Evolutionary conservation across 306 rosid genomes (phyloP), one percentile per base, ranked within the genome.

Genomic region (Lathyrus oleraceus): DNA sequence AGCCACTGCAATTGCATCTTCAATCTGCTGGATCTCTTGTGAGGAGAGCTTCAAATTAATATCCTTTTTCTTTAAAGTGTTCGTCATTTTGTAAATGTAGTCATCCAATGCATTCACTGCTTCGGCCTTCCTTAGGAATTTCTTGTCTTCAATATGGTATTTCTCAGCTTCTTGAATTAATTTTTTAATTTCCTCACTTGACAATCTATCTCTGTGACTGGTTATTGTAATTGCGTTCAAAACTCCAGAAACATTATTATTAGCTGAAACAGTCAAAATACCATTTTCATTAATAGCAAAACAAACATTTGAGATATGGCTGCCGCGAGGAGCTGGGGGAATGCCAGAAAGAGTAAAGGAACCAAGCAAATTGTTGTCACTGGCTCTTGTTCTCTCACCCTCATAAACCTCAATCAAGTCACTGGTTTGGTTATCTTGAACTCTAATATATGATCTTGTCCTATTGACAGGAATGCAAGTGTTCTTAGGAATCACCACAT

Each of bases 331-430:
- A 6, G 81, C 85, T 0, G 62, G 80, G 21, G 84, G 82, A 67
- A 75, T 45, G 6, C 77, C 79, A 0, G 72, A 79, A 58, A 72
- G 67, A 1, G 0, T 0, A 71, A 83, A 86, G 15, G 67, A 74
- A 0, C 86, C 91, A 2, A 86, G 39, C 73, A 79, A 47, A 57
- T 83, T 79, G 79, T 86, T 86, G 48, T 83, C 61, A 25, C 17
- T 56, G 4, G 36, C 61, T 56, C 4, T 56, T 25, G 10, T 25
- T 25, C 61, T 56, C 35, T 54, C 61, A 25, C 61, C 61, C 38
- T 56, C 61, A 1, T 23, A 56, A 56, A 56, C 17, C 4, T 74
- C 7, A 21, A 81, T 49, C 17, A 59, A 19, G 6, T 74, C 74
- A 12, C 38, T 36, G 0, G 80, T 45, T 61, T 82, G 87, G 71